Evolutionary conservation across 352 stramenopile genomes (phyloP), one percentile per base, ranked within the genome.

Genomic region (Pythium grandisporangium): DNA sequence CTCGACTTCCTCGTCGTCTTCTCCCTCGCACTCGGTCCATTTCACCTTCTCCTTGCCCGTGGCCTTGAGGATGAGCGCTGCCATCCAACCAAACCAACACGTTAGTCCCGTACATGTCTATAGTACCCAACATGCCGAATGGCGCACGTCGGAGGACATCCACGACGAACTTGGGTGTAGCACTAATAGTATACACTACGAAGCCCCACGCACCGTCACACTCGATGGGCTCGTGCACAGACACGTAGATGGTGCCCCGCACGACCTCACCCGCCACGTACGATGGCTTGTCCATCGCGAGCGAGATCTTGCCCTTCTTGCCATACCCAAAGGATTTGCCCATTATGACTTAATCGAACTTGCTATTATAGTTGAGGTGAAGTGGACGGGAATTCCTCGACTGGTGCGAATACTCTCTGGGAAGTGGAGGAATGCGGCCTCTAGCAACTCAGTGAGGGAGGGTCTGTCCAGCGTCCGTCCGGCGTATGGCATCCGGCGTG

Each of bases 301-400:
- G 54, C n/a, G 60, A 59, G 59, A 88, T 75, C 53, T 69, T 77
- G 35, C 71, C 75, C 40, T 85, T 88, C 49, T 78, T 68, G 23
- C 42, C 59, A 20, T 83, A 44, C 3, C 74, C 70, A 27, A 87
- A 79, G 22, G 40, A 32, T 30, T 60, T 60, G 45, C 51, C 51
- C n/a, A 29, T n/a, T n/a, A n/a, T n/a, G n/a, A n/a, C n/a, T n/a
- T n/a, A n/a, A n/a, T n/a, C n/a, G n/a, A n/a, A n/a, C n/a, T n/a
- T n/a, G n/a, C n/a, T n/a, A n/a, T n/a, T n/a, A n/a, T n/a, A n/a
- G n/a, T n/a, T n/a, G n/a, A n/a, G n/a, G n/a, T n/a, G n/a, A n/a
- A n/a, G n/a, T n/a, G n/a, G n/a, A n/a, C n/a, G n/a, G n/a, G n/a
- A n/a, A n/a, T n/a, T n/a, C n/a, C n/a, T n/a, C n/a, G n/a, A n/a